Percentiles rank a stretch among this genome's conserved stretches.
Evolutionary conservation across 176 grass and related monocot genomes (phyloP).

Genomic region (Triticum monococcum): DNA sequence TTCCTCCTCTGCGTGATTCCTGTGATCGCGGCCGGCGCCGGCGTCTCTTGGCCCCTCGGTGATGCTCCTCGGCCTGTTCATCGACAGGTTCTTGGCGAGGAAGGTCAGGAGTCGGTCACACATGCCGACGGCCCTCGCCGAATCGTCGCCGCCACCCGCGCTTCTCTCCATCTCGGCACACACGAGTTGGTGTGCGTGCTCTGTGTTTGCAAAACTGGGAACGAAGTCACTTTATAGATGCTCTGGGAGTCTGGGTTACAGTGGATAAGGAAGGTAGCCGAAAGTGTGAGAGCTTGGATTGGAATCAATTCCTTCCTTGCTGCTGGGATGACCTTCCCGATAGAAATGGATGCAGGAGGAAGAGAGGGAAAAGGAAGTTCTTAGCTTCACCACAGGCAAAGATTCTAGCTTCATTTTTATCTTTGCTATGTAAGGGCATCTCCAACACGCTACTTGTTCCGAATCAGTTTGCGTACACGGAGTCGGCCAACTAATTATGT

Average conservation of each 20-base stretch:
- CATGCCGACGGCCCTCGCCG: conserved; percentile 17
- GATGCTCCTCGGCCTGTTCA: conserved; percentile 27
- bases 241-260: neutral
- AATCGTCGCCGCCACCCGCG: neutral
- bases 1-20: neutral
- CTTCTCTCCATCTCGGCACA: neutral
- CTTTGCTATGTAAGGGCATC: neutral
- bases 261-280: neutral
- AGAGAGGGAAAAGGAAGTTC: neutral
- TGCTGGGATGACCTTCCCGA: neutral
- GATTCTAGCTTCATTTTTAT: conserved; percentile 7
- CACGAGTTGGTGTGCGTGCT: neutral
- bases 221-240: conserved; percentile 34
- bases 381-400: conserved; percentile 4
- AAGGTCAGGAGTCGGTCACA: conserved; percentile 48
- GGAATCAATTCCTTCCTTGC: conserved; percentile 45
- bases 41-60: conserved; percentile 2
- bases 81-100: conserved; percentile 39
- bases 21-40: neutral
- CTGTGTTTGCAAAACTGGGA: neutral
- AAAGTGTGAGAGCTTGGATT: conserved; percentile 5
- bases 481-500: too few species aligned
- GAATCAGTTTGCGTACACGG: too few species aligned
- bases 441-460: too few species aligned
- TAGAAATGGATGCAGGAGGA: neutral